These are phyloP conservation scores for Aspergillus hiratsukae DNA, from an alignment of 2,329 filamentous ascomycete species.

Conservation along the genomic window DNA sequence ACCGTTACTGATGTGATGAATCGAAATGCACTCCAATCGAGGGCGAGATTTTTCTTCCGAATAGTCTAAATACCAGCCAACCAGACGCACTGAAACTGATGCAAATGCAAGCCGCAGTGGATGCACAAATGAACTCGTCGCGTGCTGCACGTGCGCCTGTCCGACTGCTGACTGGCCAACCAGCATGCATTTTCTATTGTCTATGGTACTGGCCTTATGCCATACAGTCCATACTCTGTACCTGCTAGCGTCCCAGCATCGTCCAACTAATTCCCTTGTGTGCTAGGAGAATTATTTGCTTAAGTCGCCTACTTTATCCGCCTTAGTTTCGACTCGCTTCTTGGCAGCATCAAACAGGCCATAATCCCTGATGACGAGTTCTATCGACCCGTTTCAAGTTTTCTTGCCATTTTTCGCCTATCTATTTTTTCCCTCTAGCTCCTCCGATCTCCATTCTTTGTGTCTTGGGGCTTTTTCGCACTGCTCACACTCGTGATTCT, in stretches of 20 bases:
- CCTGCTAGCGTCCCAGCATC: no score
- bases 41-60: background rate
- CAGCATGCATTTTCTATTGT: background rate
- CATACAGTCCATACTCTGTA: no score
- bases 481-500: background rate
- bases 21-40: no score
- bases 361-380: background rate
- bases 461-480: background rate
- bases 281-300: background rate
- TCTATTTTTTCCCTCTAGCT: background rate
- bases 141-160: constrained; percentile 12
- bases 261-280: no score
- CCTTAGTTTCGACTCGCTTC: background rate
- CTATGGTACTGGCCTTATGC: no score
- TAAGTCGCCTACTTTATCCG: background rate
- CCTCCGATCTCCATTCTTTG: background rate
- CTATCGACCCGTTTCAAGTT: background rate
- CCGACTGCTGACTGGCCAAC: background rate
- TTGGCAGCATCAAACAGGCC: background rate
- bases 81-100: background rate
- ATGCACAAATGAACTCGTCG: constrained; percentile 18
- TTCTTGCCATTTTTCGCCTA: background rate
- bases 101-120: background rate
- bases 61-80: constrained; percentile 2
- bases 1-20: background rate